Percentiles rank a stretch among this genome's conserved stretches.
These are phyloP conservation scores for Penicillium sp. DNA, from an alignment of 2,329 filamentous ascomycete species.

Conservation along the genomic window DNA sequence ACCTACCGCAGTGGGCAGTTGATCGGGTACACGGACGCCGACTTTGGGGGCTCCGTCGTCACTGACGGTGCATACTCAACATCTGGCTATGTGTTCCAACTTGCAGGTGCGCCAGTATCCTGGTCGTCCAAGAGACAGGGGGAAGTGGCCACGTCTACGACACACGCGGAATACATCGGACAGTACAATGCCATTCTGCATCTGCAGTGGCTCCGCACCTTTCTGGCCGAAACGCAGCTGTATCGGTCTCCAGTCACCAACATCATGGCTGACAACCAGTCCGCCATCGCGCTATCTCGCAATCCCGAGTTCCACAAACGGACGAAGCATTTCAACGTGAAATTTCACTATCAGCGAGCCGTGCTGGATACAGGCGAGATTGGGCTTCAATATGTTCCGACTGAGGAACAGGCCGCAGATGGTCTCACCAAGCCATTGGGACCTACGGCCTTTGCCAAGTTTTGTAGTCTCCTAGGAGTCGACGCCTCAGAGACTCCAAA, in stretches of 20 bases:
- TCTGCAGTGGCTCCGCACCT: slow-evolving; percentile 14
- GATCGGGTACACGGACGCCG: neutral
- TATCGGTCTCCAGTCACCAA: slow-evolving; percentile 9
- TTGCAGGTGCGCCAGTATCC: slow-evolving; percentile 22
- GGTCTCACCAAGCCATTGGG: neutral
- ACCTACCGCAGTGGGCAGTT: slow-evolving; percentile 9
- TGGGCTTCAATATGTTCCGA: too few species aligned
- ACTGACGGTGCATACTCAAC: slow-evolving; percentile 18
- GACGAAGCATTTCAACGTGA: slow-evolving; percentile 16
- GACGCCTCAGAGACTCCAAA: neutral
- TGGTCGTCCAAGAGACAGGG: slow-evolving; percentile 24
- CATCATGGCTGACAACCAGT: slow-evolving; percentile 15
- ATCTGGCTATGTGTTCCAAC: slow-evolving; percentile 23
- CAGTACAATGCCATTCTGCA: slow-evolving; percentile 10
- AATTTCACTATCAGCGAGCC: neutral
- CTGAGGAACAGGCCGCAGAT: slow-evolving; percentile 3
- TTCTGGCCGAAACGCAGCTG: slow-evolving; percentile 5
- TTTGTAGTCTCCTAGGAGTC: too few species aligned
- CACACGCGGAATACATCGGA: slow-evolving; percentile 7
- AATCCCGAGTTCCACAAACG: slow-evolving; percentile 15
- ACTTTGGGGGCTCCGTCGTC: slow-evolving; percentile 15
- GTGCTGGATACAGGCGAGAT: too few species aligned
- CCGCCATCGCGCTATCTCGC: slow-evolving; percentile 7
- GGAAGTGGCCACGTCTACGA: slow-evolving; percentile 2
- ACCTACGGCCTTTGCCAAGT: too few species aligned